A percentile compares a stretch with the other conserved stretches of the same genome.
Evolutionary conservation across 1,139 yeast species (phyloP).

Genomic region (Geotrichum klebahnii): DNA sequence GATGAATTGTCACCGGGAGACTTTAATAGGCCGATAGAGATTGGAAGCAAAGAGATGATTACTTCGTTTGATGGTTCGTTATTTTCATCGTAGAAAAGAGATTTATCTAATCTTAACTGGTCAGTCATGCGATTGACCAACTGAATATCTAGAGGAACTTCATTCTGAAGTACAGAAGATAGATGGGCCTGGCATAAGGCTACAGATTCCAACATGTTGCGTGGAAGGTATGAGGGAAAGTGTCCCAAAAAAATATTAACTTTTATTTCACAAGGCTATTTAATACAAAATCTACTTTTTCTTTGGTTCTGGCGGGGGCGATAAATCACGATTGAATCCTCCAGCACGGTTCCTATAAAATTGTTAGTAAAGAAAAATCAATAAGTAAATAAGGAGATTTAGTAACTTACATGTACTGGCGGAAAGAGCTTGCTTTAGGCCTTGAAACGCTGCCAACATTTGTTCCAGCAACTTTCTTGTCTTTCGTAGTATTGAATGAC

Average conservation of each 20-base stretch:
- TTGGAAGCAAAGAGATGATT: slow-evolving; percentile 25
- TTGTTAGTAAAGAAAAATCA: background rate
- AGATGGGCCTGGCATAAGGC: slow-evolving; percentile 13
- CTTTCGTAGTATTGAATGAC: slow-evolving; percentile 58
- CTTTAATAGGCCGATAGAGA: slow-evolving; percentile 24
- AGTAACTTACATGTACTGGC: slow-evolving; percentile 53
- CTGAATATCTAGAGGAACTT: slow-evolving; percentile 18
- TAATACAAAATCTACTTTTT: slow-evolving; percentile 1
- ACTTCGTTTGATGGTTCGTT: slow-evolving; percentile 18
- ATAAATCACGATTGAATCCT: slow-evolving; percentile 59
- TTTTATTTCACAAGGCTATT: no score
- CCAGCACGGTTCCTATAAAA: slow-evolving; percentile 45
- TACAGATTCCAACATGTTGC: background rate
- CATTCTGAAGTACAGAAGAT: slow-evolving; percentile 8
- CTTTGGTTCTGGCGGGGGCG: slow-evolving; percentile 41
- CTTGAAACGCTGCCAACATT: slow-evolving; percentile 48
- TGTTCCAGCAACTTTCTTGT: slow-evolving; percentile 47
- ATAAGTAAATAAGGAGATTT: background rate
- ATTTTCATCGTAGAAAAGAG: slow-evolving; percentile 21
- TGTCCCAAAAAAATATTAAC: background rate
- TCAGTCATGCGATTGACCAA: slow-evolving; percentile 24
- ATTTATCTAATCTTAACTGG: slow-evolving; percentile 24
- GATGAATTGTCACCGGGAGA: slow-evolving; percentile 19
- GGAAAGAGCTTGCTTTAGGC: slow-evolving; percentile 45
- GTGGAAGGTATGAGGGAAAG: background rate